A percentile compares a stretch with the other conserved stretches of the same genome.
phyloP scores from a whole-genome alignment of 1,284 basidiomycete genomes.

The Coniferiporia sulphurascens region DNA sequence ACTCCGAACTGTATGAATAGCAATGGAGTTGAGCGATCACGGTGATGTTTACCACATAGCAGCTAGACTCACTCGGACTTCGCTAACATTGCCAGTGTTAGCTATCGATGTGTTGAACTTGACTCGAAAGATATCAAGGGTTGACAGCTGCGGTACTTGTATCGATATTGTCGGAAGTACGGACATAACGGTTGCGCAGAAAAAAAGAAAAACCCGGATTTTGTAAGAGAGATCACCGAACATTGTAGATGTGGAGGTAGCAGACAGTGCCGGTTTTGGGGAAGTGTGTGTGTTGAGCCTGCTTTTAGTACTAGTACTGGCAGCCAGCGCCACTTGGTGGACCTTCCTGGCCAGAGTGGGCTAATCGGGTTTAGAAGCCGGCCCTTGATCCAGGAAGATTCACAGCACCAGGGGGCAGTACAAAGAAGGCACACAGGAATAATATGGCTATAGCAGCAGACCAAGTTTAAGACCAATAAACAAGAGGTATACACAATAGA shows the following conservation, averaged over 20 bases:
- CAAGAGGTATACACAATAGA: no score
- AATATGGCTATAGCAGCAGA: no score
- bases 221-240: background rate
- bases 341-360: no score
- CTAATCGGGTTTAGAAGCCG: no score
- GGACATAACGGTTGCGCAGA: conserved; percentile 6
- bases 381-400: no score
- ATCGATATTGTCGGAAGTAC: conserved; percentile 10
- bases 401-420: no score
- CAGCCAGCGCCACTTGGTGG: no score
- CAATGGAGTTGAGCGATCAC: background rate
- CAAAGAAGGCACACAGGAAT: no score
- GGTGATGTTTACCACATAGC: background rate
- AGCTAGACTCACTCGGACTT: conserved; percentile 1
- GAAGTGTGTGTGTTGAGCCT: no score
- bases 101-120: background rate
- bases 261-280: no score
- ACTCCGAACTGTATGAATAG: background rate
- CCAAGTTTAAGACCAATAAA: no score
- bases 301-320: no score
- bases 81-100: background rate
- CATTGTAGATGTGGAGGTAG: background rate
- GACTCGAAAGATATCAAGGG: conserved; percentile 1
- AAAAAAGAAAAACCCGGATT: background rate
- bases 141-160: background rate